Percentiles rank a stretch among this genome's conserved stretches.
Evolutionary conservation across 768 basidiomycete species (phyloP).

Genomic region (Psilocybe sp.): DNA sequence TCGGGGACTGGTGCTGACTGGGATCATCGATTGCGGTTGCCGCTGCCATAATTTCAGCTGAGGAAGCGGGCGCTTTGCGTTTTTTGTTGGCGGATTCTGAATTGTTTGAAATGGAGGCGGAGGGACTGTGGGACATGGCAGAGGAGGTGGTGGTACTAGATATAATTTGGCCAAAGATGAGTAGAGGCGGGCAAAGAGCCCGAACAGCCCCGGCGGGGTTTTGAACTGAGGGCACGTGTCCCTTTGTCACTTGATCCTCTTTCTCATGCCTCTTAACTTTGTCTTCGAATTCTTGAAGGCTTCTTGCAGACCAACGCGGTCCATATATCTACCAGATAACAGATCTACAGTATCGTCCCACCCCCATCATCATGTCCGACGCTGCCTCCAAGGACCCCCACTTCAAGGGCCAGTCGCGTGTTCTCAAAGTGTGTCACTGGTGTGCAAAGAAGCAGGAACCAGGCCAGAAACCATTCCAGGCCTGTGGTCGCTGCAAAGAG

Average conservation of each 20-base stretch:
- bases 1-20: slow-evolving; percentile 28
- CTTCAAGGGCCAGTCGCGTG: slow-evolving; percentile 25
- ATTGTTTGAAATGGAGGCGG: slow-evolving; percentile 52
- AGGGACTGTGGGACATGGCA: slow-evolving; percentile 66
- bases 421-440: slow-evolving; percentile 26
- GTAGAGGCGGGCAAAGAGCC: slow-evolving; percentile 22
- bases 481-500: slow-evolving; percentile 26
- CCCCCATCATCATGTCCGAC: too few species aligned
- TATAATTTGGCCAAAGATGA: slow-evolving; percentile 20
- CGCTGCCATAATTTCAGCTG: slow-evolving; percentile 31
- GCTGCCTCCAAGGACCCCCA: slow-evolving; percentile 1
- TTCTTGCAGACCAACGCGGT: slow-evolving; percentile 2
- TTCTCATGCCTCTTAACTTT: slow-evolving; percentile 11
- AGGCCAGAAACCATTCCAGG: slow-evolving; percentile 20
- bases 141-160: slow-evolving; percentile 17
- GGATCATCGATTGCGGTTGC: slow-evolving; percentile 30
- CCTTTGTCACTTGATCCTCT: slow-evolving; percentile 27
- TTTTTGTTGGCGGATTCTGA: slow-evolving; percentile 58
- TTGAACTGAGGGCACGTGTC: slow-evolving; percentile 24
- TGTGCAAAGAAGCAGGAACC: slow-evolving; percentile 23
- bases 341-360: too few species aligned
- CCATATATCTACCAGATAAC: too few species aligned
- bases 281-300: slow-evolving; percentile 10
- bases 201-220: slow-evolving; percentile 23
- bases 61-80: slow-evolving; percentile 43